Evolutionary conservation across 1,284 basidiomycete genomes (phyloP), one percentile per base, ranked within the genome.

Genomic region (Mycena citricolor): DNA sequence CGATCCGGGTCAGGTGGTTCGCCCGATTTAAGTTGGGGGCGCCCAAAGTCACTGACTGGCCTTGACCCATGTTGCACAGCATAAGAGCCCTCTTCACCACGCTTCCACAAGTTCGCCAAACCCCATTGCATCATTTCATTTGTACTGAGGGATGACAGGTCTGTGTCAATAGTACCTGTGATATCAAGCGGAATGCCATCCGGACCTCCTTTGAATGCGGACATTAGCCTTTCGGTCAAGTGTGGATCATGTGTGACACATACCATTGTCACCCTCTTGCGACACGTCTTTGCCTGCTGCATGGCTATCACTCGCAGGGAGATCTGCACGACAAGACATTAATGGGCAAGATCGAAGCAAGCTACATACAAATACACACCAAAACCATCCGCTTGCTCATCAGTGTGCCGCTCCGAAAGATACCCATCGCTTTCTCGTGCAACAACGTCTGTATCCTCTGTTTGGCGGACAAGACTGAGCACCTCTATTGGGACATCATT

Each of bases 401-500:
- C 41, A 24, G 11, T 13, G 16, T 32, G 23, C 25, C 28, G 17
- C 3, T 20, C 3, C 23, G 38, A 32, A 39, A 46, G 39, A 22
- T 50, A 50, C 5, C 43, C 43, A 8, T 5, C 44, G 16, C 31
- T 25, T n/a, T 50, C 48, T 20, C 37, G 32, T 13, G 32, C 38
- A 1, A 35, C 22, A 10, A 39, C 42, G 25, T 25, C 8, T 59
- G 61, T 5, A 65, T 66, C 57, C 0, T 25, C 20, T 1, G 47
- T 44, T 8, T 63, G 48, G 16, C 52, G 55, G 4, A 61, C 42
- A 3, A 51, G 41, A 2, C 33, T 32, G 0, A 51, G 11, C 1
- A 70, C 45, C 38, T 65, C 64, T 0, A 49, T 39, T 7, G 67
- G 67, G 2, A 70, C 50, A 8, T 55, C 61, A 36, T 67, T 54